Conservation (phyloP, 768 basidiomycete genomes). For the Guyanaporus albipodus region DNA sequence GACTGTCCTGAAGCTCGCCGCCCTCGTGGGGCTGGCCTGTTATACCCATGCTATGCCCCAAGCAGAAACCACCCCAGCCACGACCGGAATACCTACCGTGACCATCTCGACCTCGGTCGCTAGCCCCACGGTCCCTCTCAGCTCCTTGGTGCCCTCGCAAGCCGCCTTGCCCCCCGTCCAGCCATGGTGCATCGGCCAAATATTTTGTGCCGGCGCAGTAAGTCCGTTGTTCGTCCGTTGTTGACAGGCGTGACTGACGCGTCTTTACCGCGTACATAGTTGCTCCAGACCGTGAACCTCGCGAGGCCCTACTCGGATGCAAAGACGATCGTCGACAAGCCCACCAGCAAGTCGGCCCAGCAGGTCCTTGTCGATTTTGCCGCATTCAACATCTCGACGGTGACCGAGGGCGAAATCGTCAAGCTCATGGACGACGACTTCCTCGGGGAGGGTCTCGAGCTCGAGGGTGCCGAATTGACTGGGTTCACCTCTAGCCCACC, state of each 20-base stretch:
- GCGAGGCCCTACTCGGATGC: conserved; percentile 72
- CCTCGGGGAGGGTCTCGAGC: conserved; percentile 79
- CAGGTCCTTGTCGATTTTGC: conserved; percentile 68
- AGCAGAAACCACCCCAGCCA: conserved; percentile 5
- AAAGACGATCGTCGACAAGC: conserved; percentile 90
- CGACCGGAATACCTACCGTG: conserved; percentile 31
- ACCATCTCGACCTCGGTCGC: conserved; percentile 60
- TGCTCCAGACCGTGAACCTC: conserved; percentile 83
- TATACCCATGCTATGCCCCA: conserved; percentile 17
- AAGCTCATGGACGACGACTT: conserved; percentile 74
- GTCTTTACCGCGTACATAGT: conserved; percentile 33
- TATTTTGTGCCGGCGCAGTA: conserved; percentile 79
- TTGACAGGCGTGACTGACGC: background rate
- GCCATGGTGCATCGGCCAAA: conserved; percentile 70
- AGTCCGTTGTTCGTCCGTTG: conserved; percentile 17
- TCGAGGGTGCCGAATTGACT: conserved; percentile 56
- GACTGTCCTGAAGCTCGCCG: conserved; percentile 11
- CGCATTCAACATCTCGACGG: conserved; percentile 32
- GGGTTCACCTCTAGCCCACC: conserved; percentile 61
- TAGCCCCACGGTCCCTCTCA: conserved; percentile 54
- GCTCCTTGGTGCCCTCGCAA: conserved; percentile 59
- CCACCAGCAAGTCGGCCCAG: conserved; percentile 63
- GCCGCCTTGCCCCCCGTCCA: conserved; percentile 62
- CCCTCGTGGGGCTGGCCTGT: conserved; percentile 13
- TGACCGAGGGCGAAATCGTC: conserved; percentile 63